Conservation (phyloP, 495 filamentous ascomycete species). For the Mycothermus thermophilus region DNA sequence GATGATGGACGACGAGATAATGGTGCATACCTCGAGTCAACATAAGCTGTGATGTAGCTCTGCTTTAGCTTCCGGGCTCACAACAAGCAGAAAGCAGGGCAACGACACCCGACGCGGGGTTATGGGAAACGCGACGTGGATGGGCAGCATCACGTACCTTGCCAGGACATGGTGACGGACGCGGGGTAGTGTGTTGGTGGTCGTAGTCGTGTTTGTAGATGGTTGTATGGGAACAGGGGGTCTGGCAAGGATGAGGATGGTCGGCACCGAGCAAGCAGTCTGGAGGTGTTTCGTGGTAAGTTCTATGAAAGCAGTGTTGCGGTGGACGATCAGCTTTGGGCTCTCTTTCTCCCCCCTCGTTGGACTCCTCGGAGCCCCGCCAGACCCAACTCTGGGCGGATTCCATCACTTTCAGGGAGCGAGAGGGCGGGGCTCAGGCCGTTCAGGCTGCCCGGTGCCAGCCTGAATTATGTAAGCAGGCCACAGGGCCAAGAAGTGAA, state of each 20-base stretch:
- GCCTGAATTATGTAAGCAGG: constrained; percentile 7
- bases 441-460: no score
- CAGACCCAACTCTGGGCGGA: constrained; percentile 5
- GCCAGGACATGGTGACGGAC: constrained; percentile 46
- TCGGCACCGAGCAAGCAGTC: not conserved
- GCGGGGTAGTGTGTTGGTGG: constrained; percentile 4
- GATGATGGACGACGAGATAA: no score
- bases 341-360: no score
- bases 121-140: not conserved
- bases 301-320: constrained; percentile 4
- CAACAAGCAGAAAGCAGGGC: constrained; percentile 23
- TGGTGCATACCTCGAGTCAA: constrained; percentile 33
- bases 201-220: no score
- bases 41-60: constrained; percentile 27
- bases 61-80: constrained; percentile 23
- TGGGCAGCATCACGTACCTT: constrained; percentile 27
- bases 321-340: constrained; percentile 9
- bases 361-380: constrained; percentile 8
- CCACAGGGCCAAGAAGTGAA: no score
- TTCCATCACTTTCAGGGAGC: not conserved
- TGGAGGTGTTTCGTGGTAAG: not conserved
- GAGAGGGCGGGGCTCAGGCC: constrained; percentile 2
- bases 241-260: constrained; percentile 1
- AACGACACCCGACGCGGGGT: no score
- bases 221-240: not conserved